phyloP scores from a whole-genome alignment of 495 filamentous ascomycete genomes.

The Daldinia caldariorum region DNA sequence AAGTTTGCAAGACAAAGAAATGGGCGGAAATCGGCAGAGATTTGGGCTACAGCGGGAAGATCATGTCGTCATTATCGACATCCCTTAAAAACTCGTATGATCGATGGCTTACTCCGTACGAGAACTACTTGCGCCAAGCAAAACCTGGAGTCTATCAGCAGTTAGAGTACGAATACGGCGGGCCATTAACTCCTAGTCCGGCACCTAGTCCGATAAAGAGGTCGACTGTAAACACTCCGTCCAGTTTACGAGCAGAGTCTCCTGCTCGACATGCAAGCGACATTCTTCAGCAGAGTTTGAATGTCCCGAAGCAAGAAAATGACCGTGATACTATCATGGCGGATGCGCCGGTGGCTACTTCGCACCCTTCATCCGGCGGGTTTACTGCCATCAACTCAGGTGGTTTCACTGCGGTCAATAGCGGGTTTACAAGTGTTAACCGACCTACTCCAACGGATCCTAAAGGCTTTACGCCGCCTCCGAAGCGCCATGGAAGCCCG shows the following conservation, averaged over 20 bases:
- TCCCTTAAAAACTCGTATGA: slow-evolving; percentile 99
- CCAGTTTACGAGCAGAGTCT: slow-evolving; percentile 70
- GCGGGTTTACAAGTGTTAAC: slow-evolving; percentile 84
- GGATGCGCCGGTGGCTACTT: slow-evolving; percentile 58
- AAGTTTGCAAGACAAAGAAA: slow-evolving; percentile 96
- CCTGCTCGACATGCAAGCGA: slow-evolving; percentile 75
- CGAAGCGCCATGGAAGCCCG: slow-evolving; percentile 62
- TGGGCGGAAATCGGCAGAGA: slow-evolving; percentile 99
- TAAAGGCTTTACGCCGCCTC: slow-evolving; percentile 55
- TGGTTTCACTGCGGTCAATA: slow-evolving; percentile 58
- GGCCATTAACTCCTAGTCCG: slow-evolving; percentile 92
- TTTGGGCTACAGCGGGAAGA: slow-evolving; percentile 98
- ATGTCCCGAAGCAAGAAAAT: slow-evolving; percentile 57
- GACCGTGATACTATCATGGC: slow-evolving; percentile 64
- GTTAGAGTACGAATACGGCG: slow-evolving; percentile 91
- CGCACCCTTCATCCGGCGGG: slow-evolving; percentile 59
- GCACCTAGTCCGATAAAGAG: slow-evolving; percentile 86
- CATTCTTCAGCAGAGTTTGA: slow-evolving; percentile 72
- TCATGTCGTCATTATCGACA: slow-evolving; percentile 99
- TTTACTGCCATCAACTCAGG: slow-evolving; percentile 81
- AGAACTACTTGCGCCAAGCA: slow-evolving; percentile 90
- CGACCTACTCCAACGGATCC: slow-evolving; percentile 52
- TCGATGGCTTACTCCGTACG: slow-evolving; percentile 94
- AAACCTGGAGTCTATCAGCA: slow-evolving; percentile 98
- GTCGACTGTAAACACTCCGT: slow-evolving; percentile 73